These are phyloP conservation scores for Larix sibirica DNA, from an alignment of 83 land plant species.

Conservation along the genomic window DNA sequence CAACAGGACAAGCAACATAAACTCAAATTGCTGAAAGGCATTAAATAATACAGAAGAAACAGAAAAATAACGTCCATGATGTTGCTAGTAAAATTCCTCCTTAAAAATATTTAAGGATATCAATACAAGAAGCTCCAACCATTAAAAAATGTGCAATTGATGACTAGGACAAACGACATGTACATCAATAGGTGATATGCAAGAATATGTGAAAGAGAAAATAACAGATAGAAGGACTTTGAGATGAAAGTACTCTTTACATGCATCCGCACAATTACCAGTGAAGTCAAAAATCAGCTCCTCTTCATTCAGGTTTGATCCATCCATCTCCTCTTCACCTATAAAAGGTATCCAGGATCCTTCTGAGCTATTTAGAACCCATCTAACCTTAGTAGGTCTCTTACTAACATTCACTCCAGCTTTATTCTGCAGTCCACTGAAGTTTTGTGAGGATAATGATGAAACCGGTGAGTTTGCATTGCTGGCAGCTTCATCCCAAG, in stretches of 20 bases:
- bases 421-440: not conserved
- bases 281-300: not conserved
- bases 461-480: not conserved
- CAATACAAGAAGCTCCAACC: constrained; percentile 28
- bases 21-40: not conserved
- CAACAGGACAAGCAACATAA: not conserved
- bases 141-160: not conserved
- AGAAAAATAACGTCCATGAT: not conserved
- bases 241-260: not conserved
- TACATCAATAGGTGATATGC: not conserved
- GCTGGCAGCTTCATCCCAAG: not conserved
- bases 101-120: constrained; percentile 18
- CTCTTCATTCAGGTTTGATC: constrained; percentile 12
- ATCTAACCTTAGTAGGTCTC: constrained; percentile 21
- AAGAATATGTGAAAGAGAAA: not conserved
- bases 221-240: not conserved
- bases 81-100: not conserved
- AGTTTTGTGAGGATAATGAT: not conserved
- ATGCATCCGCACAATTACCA: not conserved
- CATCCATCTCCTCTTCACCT: constrained; percentile 7
- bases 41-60: not conserved
- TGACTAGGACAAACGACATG: not conserved
- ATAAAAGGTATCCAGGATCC: constrained; percentile 27
- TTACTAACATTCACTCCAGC: constrained; percentile 14
- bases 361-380: constrained; percentile 21